Percentiles rank a stretch among this genome's conserved stretches.
phyloP scores from a whole-genome alignment of 2,329 filamentous ascomycete genomes.

The Botrytis elliptica region DNA sequence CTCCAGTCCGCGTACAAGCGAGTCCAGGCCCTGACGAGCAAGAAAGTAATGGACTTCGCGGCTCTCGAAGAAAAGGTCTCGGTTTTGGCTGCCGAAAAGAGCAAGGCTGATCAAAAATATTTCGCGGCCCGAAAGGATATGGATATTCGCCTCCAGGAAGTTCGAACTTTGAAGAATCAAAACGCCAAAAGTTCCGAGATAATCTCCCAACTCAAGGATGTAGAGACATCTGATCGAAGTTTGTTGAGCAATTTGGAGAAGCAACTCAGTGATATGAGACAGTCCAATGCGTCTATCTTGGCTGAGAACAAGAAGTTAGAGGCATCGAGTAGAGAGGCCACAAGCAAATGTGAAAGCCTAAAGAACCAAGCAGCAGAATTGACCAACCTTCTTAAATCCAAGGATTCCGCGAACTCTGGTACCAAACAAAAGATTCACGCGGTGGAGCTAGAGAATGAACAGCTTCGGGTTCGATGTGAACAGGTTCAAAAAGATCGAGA shows the following conservation, averaged over 20 bases:
- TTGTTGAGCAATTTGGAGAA: constrained; percentile 85
- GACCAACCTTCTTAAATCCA: constrained; percentile 69
- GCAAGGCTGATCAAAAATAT: constrained; percentile 96
- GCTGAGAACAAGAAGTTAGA: constrained; percentile 75
- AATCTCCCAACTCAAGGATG: constrained; percentile 87
- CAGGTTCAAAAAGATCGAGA: constrained; percentile 81
- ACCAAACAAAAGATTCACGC: constrained; percentile 58
- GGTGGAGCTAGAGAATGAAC: constrained; percentile 75
- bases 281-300: constrained; percentile 69
- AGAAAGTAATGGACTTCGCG: constrained; percentile 78
- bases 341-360: constrained; percentile 67
- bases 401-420: constrained; percentile 60
- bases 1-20: constrained; percentile 92
- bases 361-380: constrained; percentile 76
- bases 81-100: constrained; percentile 79
- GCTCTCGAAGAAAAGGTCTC: constrained; percentile 75
- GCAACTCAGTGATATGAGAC: constrained; percentile 79
- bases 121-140: constrained; percentile 94
- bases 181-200: constrained; percentile 91
- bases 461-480: constrained; percentile 72
- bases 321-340: constrained; percentile 66
- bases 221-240: constrained; percentile 73
- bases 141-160: constrained; percentile 78
- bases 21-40: constrained; percentile 77
- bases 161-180: constrained; percentile 74